Base-by-base conservation (phyloP, 1,284 basidiomycete species). In the Exsudoporus floridanus region DNA sequence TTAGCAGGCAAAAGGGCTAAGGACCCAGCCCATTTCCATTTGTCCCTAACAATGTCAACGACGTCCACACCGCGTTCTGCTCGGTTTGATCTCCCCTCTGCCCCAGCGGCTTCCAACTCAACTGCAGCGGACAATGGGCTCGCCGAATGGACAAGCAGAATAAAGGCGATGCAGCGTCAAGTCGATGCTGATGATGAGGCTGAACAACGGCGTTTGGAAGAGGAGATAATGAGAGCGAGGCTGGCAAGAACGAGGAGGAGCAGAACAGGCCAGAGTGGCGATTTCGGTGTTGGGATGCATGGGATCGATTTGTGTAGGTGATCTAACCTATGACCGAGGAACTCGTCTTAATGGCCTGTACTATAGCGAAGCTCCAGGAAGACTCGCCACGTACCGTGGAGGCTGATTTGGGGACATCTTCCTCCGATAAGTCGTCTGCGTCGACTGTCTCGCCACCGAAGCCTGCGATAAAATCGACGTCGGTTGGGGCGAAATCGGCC, bases 61-160 rank as follows among this genome's bases (percentile, higher is more conserved):
- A 58, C 62, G 7, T 60, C 65, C 25, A 62, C 72, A 35, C 62
- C 70, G 7, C 57, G 52, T 59, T 47, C 75, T 55, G 49, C 73
- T 43, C 74, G 74, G 48, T 60, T 71, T 41, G 75, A 74, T 55
- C 61, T 74, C 1, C 80, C 68, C 60, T 39, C 65, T 27, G 69
- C 66, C 27, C 70, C 70, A 36, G 10, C 50, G 0, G 14, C 42
- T 50, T 48, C 68, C 41, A 47, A 27, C 35, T 52, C 64, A 7
- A 36, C 58, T 5, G 79, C 72, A 64, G 75, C 73, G 12, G 85
- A 87, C 58, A 72, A 76, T 10, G 83, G 81, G 34, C 75, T 90
- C n/a, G 77, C 87, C 18, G 88, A 91, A 67, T 91, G 88, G 88
- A 80, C 88, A 16, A 86, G 73, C 69, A 84, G 78, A 73, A 89